These are phyloP conservation scores for Chlorella sp. DNA, from an alignment of 139 green algal species.

Conservation along the genomic window DNA sequence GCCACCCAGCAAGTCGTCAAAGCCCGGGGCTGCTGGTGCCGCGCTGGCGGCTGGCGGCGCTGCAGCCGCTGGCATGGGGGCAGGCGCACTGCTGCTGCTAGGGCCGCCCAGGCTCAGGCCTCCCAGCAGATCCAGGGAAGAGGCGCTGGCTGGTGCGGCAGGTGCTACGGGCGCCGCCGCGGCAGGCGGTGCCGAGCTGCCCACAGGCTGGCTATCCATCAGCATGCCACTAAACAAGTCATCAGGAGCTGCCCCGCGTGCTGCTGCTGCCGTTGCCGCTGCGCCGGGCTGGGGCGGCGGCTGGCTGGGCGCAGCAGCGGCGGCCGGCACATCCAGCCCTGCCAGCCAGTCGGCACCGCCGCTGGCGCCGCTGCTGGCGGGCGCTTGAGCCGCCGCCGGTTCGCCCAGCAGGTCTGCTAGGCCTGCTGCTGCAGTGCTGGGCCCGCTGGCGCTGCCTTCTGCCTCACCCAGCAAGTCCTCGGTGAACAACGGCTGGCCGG, in stretches of 20 bases:
- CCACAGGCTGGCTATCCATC: background rate
- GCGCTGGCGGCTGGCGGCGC: background rate
- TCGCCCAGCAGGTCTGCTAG: background rate
- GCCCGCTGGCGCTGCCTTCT: background rate
- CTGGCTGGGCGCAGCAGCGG: background rate
- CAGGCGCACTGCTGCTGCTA: background rate
- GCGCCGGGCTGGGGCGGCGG: background rate
- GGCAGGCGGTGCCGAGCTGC: background rate
- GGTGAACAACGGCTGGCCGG: constrained; percentile 1
- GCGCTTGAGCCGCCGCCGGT: background rate
- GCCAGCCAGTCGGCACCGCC: background rate
- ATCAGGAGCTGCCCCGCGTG: background rate
- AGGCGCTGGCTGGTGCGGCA: background rate
- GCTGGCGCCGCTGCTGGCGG: background rate
- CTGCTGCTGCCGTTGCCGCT: background rate
- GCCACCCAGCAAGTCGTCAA: constrained; percentile 20
- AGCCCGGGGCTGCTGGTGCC: background rate
- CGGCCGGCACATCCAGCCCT: background rate
- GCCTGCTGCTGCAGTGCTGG: background rate
- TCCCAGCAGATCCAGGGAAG: background rate
- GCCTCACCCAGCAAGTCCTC: constrained; percentile 26
- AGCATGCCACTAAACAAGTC: constrained; percentile 24
- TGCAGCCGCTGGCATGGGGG: background rate
- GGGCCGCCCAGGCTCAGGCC: constrained; percentile 8
- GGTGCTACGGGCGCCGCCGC: background rate